These are phyloP conservation scores for Fusarium poae DNA, from an alignment of 2,329 filamentous ascomycete species.

Conservation along the genomic window DNA sequence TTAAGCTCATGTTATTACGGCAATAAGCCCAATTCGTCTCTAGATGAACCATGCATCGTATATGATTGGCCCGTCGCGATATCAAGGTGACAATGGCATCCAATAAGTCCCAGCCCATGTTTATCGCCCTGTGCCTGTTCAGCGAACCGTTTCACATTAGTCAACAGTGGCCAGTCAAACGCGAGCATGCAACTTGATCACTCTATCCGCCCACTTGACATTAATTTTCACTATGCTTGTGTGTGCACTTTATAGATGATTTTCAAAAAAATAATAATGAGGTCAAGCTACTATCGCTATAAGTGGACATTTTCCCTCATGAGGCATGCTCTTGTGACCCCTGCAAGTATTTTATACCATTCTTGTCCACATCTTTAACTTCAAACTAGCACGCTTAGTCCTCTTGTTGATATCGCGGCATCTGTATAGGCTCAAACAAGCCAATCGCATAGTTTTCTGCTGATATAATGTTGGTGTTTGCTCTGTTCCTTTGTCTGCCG, in stretches of 20 bases:
- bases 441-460: neutral
- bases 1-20: slow-evolving; percentile 9
- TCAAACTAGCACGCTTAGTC: neutral
- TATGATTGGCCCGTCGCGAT: slow-evolving; percentile 1
- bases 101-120: neutral
- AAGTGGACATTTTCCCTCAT: neutral
- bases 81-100: neutral
- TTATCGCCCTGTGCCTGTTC: neutral
- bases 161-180: slow-evolving; percentile 12
- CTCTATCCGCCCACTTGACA: neutral
- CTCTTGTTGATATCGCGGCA: neutral
- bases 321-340: neutral
- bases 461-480: neutral
- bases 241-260: neutral
- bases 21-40: neutral
- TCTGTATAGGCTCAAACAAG: neutral
- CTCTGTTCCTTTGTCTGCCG: neutral
- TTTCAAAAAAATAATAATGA: neutral
- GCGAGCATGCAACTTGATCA: neutral
- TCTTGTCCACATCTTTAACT: neutral
- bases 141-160: neutral
- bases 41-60: neutral
- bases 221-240: neutral
- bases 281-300: neutral
- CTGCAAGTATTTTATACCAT: neutral